phyloP scores from a whole-genome alignment of 148 eudicot genomes.

The Silene conica region DNA sequence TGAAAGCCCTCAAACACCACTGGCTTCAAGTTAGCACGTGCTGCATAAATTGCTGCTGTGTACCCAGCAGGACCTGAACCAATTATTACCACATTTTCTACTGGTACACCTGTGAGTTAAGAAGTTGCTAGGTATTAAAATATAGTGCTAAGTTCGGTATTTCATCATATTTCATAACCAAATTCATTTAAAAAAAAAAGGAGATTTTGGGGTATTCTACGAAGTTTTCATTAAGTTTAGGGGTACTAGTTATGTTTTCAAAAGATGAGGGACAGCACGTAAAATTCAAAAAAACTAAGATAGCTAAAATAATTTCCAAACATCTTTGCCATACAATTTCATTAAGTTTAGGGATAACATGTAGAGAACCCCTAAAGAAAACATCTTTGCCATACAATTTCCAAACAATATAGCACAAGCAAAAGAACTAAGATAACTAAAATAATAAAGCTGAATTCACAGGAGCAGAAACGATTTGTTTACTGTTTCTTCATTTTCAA shows the following conservation, averaged over 20 bases:
- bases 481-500: neutral
- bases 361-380: no score
- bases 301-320: no score
- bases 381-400: neutral
- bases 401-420: neutral
- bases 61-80: constrained; percentile 99
- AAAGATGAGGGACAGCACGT: no score
- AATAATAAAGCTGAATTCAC: neutral
- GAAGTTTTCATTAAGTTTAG: no score
- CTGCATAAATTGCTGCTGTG: constrained; percentile 98
- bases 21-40: constrained; percentile 96
- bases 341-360: no score
- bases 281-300: no score
- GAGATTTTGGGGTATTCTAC: no score
- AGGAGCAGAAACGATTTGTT: neutral
- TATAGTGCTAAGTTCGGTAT: no score
- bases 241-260: no score
- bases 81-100: constrained; percentile 86
- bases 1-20: constrained; percentile 97
- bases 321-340: no score
- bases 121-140: neutral
- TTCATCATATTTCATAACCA: no score
- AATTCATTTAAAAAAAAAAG: no score
- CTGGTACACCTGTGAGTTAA: constrained; percentile 43
- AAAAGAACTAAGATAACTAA: constrained; percentile 6